Conservation (phyloP, 2,329 filamentous ascomycete genomes). For the Cytospora paraplurivora region DNA sequence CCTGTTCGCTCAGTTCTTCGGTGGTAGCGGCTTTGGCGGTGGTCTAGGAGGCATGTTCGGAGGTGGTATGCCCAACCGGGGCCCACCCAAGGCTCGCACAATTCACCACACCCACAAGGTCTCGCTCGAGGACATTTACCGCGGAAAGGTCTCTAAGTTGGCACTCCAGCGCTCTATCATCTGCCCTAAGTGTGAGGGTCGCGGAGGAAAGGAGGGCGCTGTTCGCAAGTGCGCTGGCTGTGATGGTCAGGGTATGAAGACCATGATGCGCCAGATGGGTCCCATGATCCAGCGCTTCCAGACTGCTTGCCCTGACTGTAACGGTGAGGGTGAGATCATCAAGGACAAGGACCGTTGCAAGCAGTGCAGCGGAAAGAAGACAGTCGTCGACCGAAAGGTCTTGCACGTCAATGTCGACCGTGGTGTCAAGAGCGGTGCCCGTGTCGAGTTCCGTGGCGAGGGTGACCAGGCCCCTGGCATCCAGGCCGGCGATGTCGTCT, state of each 20-base stretch:
- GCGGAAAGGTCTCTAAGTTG: constrained; percentile 95
- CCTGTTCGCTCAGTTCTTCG: constrained; percentile 96
- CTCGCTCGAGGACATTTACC: constrained; percentile 95
- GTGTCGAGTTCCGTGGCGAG: constrained; percentile 95
- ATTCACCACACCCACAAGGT: constrained; percentile 99
- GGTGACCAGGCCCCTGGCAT: constrained; percentile 95
- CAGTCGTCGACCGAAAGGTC: constrained; percentile 93
- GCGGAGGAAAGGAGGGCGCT: constrained; percentile 96
- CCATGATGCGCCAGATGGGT: constrained; percentile 99
- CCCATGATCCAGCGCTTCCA: constrained; percentile 99
- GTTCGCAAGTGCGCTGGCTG: constrained; percentile 91
- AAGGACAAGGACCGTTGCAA: constrained; percentile 98
- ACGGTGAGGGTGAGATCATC: constrained; percentile 95
- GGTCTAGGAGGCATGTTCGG: constrained; percentile 80
- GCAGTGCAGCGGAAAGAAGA: constrained; percentile 96
- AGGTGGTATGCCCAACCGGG: constrained; percentile 75
- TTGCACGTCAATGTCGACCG: constrained; percentile 97
- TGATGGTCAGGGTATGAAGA: constrained; percentile 97
- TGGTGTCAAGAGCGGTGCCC: constrained; percentile 90
- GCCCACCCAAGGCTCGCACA: constrained; percentile 85
- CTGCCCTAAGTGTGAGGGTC: constrained; percentile 90
- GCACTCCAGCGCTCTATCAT: constrained; percentile 97
- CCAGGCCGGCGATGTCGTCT: constrained; percentile 92
- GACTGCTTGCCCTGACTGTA: constrained; percentile 97
- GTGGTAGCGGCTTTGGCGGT: constrained; percentile 65